Evolutionary conservation across 805 yeast genomes (phyloP), one percentile per base, ranked within the genome.

Genomic region (Starmerella bombi): DNA sequence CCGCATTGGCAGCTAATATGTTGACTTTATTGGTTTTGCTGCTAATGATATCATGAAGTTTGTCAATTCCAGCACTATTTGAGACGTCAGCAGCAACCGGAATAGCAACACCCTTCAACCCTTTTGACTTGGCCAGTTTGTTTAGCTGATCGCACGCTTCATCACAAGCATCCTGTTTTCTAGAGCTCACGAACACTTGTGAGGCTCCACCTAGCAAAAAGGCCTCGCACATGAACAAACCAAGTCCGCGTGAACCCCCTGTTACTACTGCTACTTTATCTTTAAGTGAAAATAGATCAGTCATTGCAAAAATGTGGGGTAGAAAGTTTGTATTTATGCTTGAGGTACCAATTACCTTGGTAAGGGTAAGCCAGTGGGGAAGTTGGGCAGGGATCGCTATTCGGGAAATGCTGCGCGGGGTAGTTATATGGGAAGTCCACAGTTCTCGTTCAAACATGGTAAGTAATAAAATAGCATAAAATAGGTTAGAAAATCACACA

Each of bases 211-310:
- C 72, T 34, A 62, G 56, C 4, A 77, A 69, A 32, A 76, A 65
- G 1, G 72, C 74, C 54, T 75, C 81, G 15, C 82, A 81, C 59
- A 78, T 73, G 54, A 72, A 60, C 32, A 74, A 69, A 0, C 88
- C 88, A 36, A 79, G 71, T 0, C 88, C 88, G 50, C 86, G 64
- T 20, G 83, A 72, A 22, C 85, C 84, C 3, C 85, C 86, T 5
- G 86, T 78, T 45, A 78, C 66, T 4, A 73, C 71, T 0, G 79
- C 83, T 8, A 69, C 66, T 58, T 76, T 77, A 14, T 79, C 81
- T 44, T 72, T 60, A 29, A 74, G 74, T 43, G 56, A 53, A 35
- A 64, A 56, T 29, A 53, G 31, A 10, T 44, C 31, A 15, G n/a
- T 28, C 31, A 28, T 28, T 28, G 27, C 27, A 7, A 23, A 23